A percentile compares a stretch with the other conserved stretches of the same genome.
Evolutionary conservation across 192 early-diverging fungal species (phyloP).

Genomic region (Podila clonocystis): DNA sequence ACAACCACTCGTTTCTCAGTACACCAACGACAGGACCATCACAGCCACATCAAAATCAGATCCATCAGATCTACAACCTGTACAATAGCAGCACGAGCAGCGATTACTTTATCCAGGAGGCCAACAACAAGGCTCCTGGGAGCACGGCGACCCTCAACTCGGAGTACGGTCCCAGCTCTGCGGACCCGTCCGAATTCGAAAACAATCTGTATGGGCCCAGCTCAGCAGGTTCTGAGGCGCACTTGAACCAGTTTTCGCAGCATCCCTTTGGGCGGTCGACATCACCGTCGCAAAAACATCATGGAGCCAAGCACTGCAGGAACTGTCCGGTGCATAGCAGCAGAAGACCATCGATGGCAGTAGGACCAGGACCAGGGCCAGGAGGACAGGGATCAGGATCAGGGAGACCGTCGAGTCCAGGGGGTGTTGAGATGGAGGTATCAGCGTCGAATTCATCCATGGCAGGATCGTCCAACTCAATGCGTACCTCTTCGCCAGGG

Average conservation of each 20-base stretch:
- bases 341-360: constrained; percentile 4
- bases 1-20: constrained; percentile 18
- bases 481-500: constrained; percentile 12
- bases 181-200: background rate
- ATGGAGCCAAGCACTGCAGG: background rate
- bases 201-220: constrained; percentile 3
- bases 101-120: background rate
- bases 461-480: background rate
- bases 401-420: background rate
- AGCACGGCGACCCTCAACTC: background rate
- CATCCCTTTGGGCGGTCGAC: background rate
- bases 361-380: background rate
- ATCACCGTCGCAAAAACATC: constrained; percentile 1
- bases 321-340: constrained; percentile 10
- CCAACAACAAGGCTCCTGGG: background rate
- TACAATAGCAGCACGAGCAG: background rate
- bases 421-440: constrained; percentile 22
- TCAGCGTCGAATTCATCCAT: constrained; percentile 11
- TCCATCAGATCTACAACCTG: background rate
- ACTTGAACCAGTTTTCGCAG: constrained; percentile 3
- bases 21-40: background rate
- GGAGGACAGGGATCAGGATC: background rate
- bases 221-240: constrained; percentile 21
- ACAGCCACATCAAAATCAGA: no score
- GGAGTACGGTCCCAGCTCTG: background rate